Evolutionary conservation across 306 rosid species (phyloP), one percentile per base, ranked within the genome.

Genomic region (Rosa persica): DNA sequence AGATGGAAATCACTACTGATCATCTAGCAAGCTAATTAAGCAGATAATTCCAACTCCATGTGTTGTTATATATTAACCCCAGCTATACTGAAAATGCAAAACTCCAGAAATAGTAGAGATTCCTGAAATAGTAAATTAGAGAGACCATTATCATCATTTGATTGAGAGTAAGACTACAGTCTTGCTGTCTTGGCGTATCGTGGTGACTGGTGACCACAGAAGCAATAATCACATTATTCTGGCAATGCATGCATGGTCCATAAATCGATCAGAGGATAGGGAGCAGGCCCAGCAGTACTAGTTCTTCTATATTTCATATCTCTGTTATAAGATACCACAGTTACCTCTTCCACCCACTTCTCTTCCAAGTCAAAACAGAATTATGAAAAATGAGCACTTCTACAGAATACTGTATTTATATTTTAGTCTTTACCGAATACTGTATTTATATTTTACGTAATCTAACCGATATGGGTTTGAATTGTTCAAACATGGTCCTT

Each of bases 361-460:
- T 66, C 65, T 46, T 46, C 48, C 72, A 72, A 78, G 78, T 64
- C 85, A 81, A 77, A 73, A 19, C 34, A 42, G 64, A 71, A 70
- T 47, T 81, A 68, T 68, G 2, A 52, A 52, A 4, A 52, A 52
- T 51, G 57, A 51, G 3, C 65, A 22, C 6, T 58, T 23, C 65
- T 58, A 6, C 65, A 20, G 36, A 30, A 30, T 30, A 30, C 36
- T 58, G 36, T 58, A 58, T 12, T 6, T 47, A 15, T 23, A 11
- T 23, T 22, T 4, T 16, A 23, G 65, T 58, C 65, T n/a, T 58
- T 58, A 60, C 66, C 0, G 10, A 54, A n/a, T 6, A 54, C 25
- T 20, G 3, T 20, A 48, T 4, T 1, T 49, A 17, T n/a, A 20
- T 19, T 20, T 19, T 20, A 7, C 61, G 25, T 54, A 54, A 54